Percentiles rank a stretch among this genome's conserved stretches.
Conservation (phyloP, 768 basidiomycete species). For the Agrocybe pediades region DNA sequence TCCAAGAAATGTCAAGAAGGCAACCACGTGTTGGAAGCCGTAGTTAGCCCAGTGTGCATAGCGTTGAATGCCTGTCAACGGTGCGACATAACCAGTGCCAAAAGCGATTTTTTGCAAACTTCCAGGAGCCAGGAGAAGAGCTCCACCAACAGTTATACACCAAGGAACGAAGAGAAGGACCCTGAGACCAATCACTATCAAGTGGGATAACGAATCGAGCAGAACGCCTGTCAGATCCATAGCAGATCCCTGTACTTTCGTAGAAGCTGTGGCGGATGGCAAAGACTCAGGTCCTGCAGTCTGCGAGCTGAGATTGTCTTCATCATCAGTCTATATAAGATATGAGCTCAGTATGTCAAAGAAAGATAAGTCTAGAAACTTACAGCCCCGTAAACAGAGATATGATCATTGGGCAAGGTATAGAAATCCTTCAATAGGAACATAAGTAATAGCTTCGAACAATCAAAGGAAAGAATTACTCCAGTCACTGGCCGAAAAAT, state of each 20-base stretch:
- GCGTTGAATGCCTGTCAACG: slow-evolving; percentile 33
- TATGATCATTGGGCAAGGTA: slow-evolving; percentile 28
- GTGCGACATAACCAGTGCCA: slow-evolving; percentile 30
- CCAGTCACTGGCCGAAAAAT: slow-evolving; percentile 5
- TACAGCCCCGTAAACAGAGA: slow-evolving; percentile 19
- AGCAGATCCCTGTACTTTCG: no score
- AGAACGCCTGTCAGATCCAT: neutral
- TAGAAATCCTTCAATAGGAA: slow-evolving; percentile 25
- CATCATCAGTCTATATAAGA: neutral
- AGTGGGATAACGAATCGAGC: slow-evolving; percentile 12
- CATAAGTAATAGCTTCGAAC: neutral
- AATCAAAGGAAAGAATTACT: slow-evolving; percentile 10
- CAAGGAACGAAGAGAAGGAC: slow-evolving; percentile 43
- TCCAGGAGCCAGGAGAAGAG: slow-evolving; percentile 38
- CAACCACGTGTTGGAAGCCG: slow-evolving; percentile 36
- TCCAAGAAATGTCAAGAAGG: slow-evolving; percentile 34
- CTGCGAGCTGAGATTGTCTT: neutral
- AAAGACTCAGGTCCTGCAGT: neutral
- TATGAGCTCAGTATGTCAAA: neutral
- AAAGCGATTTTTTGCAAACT: slow-evolving; percentile 39
- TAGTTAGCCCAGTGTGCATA: slow-evolving; percentile 43
- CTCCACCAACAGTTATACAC: slow-evolving; percentile 45
- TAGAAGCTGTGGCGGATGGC: neutral
- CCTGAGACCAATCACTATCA: slow-evolving; percentile 23
- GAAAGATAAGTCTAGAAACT: neutral